Base-by-base conservation (phyloP, 371 early-diverging fungal species). In the Mucor racemosus region DNA sequence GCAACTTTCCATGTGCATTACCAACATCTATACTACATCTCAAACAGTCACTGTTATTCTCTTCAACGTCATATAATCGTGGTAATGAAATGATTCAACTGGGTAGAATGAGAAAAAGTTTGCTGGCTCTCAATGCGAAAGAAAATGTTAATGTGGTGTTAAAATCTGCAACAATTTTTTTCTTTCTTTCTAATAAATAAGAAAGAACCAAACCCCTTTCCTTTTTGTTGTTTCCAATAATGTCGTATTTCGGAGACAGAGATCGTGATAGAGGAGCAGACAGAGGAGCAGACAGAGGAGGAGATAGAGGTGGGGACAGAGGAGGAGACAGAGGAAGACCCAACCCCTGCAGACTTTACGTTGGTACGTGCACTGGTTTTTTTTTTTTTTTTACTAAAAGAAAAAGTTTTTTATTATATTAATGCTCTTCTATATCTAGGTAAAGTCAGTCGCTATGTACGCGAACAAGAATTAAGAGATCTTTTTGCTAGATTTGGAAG, bases 331-430 rank as follows among this genome's bases (percentile, higher is more conserved):
- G 64, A 64, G 58, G 38, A 9, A 72, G 68, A 62, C 65, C 73
- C 26, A 72, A 72, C 44, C 71, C 68, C 54, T 75, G 80, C 34
- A 65, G 80, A 54, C 78, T 80, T 15, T 80, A 80, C 66, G 76
- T 80, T 36, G 81, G 81, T 80, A 41, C 34, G 11, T 15, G n/a
- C 11, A 7, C 1, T 40, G 35, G 9, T 2, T 14, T 5, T 36
- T 36, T n/a, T 14, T 4, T 17, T 26, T 7, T n/a, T 26, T 26
- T 26, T 26, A 26, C 26, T 1, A 26, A 26, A 26, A 1, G 26
- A 26, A 26, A 39, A 21, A 9, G 31, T 4, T 11, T 34, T 39
- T 38, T 59, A 40, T 26, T 26, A 19, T 42, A 13, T 40, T 17
- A 19, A 44, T 40, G 41, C 21, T 9, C 36, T 14, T 26, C 1